Base-by-base conservation (phyloP, 2,329 filamentous ascomycete genomes). In the Cryphonectria nitschkei region DNA sequence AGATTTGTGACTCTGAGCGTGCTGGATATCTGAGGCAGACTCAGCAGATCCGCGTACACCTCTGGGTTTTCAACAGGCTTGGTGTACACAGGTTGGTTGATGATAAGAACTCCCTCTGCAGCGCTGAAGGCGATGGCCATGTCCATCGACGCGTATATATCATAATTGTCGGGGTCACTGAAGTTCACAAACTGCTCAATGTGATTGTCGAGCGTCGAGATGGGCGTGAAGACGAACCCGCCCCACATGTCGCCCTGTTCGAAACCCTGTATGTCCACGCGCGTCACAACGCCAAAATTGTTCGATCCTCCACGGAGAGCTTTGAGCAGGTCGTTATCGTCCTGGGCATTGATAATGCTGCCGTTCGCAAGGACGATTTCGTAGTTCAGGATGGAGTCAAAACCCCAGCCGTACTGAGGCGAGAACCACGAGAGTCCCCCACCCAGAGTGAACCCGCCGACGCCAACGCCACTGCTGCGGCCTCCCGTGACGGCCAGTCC, bases 381-480 rank as follows among this genome's bases (percentile, higher is more conserved):
- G 39, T 29, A 65, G 3, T 34, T 37, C 7, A 32, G 11, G 37
- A 70, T 52, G 26, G 22, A 66, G 46, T 64, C 68, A 56, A 43
- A 66, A 3, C 62, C n/a, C 68, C 68, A 70, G 37, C 68, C 68
- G 22, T 66, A 50, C 22, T 29, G 29, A 16, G 60, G 43, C 32
- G 43, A 63, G 37, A 61, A 78, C 71, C 78, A 81, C 1, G 78
- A 80, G 19, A 80, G 73, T 0, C 78, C 79, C 63, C 81, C 80
- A 56, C 76, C 76, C 3, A 78, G 70, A 56, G 76, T 68, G 56
- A 79, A 73, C 4, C 77, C 77, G 2, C 75, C 73, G 2, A 80
- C 76, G 65, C 76, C 78, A 13, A 79, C 76, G 3, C 69, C 68
- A 1, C 73, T 76, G 29, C 76, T 72, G 54, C 78, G 75, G 0